Base-by-base conservation (phyloP, 495 filamentous ascomycete genomes). In the Penicillium maclennaniae region DNA sequence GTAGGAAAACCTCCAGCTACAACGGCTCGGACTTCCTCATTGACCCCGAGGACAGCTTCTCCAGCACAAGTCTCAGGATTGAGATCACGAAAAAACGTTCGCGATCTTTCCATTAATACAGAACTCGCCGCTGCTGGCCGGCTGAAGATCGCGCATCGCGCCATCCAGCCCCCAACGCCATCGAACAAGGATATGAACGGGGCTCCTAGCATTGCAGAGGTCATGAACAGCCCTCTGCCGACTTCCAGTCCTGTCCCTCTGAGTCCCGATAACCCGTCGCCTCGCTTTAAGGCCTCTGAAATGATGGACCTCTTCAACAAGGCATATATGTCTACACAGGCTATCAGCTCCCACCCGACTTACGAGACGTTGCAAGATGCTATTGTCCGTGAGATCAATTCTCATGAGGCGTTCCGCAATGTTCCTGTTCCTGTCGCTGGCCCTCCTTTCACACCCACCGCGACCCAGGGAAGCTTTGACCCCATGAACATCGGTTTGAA, bases 301-400 rank as follows among this genome's bases (percentile, higher is more conserved):
- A 71, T 76, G 43, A 76, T 77, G 71, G 68, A 71, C 28, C 55
- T 75, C 49, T 74, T 77, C 53, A 70, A 59, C 48, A 68, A 74
- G 49, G 69, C 73, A 3, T 74, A 69, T 40, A 50, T 54, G 27
- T 66, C 71, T 7, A 66, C 56, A 3, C 66, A 66, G 19, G 56
- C 51, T n/a, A 23, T 70, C 7, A 69, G 63, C 17, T 47, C 68
- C 7, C 64, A 74, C 41, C 68, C 74, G 8, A 74, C 72, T 1
- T 75, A 71, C 36, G 74, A 77, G 55, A 68, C 69, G 15, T 58
- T 77, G 9, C 72, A 77, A 48, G 74, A 77, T 58, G 70, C 72
- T 34, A 77, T 77, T 40, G 59, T 77, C 21, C 68, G 74, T 10
- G 74, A 77, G 49, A 73, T 77, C 47, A 77, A 77, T 36, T 77